These are phyloP conservation scores for Boletus rubroflammeus DNA, from an alignment of 768 basidiomycete species.

Conservation along the genomic window DNA sequence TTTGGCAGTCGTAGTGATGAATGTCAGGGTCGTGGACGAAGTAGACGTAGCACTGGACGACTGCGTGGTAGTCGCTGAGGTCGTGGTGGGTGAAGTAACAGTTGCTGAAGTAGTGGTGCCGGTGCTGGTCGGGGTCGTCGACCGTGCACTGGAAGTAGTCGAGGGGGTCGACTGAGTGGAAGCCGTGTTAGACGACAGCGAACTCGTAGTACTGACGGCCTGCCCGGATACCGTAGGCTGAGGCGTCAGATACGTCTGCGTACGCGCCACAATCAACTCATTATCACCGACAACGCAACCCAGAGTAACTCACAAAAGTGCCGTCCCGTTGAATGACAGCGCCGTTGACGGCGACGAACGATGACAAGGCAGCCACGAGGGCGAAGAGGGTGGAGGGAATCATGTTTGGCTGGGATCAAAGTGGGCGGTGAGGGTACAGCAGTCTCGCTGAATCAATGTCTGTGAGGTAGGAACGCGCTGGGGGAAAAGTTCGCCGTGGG, in stretches of 20 bases:
- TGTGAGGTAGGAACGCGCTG: background rate
- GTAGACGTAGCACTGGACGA: background rate
- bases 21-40: background rate
- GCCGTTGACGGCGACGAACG: conserved; percentile 12
- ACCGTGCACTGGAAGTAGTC: background rate
- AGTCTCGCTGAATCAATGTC: background rate
- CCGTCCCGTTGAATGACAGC: conserved; percentile 17
- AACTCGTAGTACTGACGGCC: background rate
- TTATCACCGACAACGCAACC: fast-evolving
- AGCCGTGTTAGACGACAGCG: background rate
- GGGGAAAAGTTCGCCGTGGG: background rate
- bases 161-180: background rate
- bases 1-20: no score
- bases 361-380: conserved; percentile 6
- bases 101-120: background rate
- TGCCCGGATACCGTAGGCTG: conserved; percentile 3
- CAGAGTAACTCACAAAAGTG: conserved; percentile 10
- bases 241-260: conserved; percentile 9
- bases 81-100: background rate
- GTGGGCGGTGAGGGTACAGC: background rate
- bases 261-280: background rate
- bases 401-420: background rate
- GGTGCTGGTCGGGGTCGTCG: background rate
- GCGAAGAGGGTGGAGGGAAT: conserved; percentile 8
- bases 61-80: background rate